phyloP scores from a whole-genome alignment of 2,329 filamentous ascomycete species.

The Ceratocystis diversiconidia region DNA sequence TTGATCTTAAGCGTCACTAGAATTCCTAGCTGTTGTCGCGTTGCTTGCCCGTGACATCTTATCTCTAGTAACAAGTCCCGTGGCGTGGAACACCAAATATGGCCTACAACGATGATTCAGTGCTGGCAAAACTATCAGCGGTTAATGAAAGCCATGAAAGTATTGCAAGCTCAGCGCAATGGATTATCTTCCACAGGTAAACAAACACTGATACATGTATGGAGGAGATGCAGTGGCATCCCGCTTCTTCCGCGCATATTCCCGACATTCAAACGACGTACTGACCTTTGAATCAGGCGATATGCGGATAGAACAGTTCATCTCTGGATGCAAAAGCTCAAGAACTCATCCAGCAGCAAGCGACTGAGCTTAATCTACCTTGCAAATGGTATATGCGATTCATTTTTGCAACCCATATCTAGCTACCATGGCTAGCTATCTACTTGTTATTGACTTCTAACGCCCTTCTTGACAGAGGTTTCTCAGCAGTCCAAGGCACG shows the following conservation, averaged over 20 bases:
- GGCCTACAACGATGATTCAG: constrained; percentile 92
- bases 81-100: constrained; percentile 34
- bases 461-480: constrained; percentile 49
- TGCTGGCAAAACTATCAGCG: constrained; percentile 84
- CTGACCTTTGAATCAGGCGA: constrained; percentile 40
- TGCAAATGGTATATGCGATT: constrained; percentile 58
- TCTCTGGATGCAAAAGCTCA: constrained; percentile 80
- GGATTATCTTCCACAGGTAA: constrained; percentile 99
- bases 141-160: constrained; percentile 96
- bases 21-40: background rate
- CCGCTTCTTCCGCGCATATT: background rate
- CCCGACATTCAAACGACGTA: background rate
- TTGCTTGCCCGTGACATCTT: background rate
- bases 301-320: constrained; percentile 85
- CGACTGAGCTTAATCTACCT: constrained; percentile 86
- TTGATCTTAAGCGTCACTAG: background rate
- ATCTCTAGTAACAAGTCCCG: background rate
- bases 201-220: constrained; percentile 18
- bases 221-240: background rate
- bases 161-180: constrained; percentile 91
- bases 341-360: constrained; percentile 74
- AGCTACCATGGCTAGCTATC: background rate
- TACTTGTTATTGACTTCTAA: background rate
- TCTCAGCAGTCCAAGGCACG: constrained; percentile 90
- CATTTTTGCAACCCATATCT: background rate